A percentile compares a stretch with the other conserved stretches of the same genome.
These are phyloP conservation scores for Calonectria hawksworthii DNA, from an alignment of 2,329 filamentous ascomycete species.

Conservation along the genomic window DNA sequence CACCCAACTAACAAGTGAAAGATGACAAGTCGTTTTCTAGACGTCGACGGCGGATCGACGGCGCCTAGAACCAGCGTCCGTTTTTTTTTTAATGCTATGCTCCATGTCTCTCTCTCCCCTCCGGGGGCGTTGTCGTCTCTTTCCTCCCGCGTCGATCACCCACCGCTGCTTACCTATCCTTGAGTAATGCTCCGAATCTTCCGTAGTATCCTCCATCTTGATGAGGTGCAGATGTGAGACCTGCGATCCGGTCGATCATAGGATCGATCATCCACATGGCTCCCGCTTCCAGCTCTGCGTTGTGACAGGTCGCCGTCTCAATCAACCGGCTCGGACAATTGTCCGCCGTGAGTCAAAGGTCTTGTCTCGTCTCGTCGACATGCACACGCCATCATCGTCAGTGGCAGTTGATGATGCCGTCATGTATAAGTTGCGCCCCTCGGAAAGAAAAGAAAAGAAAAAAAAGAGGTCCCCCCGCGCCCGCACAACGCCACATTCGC, in stretches of 20 bases:
- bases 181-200: conserved; percentile 18
- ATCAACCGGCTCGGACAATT: background rate
- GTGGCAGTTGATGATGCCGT: background rate
- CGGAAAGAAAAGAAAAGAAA: background rate
- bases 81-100: conserved; percentile 17
- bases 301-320: conserved; percentile 2
- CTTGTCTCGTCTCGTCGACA: background rate
- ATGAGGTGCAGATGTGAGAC: conserved; percentile 17
- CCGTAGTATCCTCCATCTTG: conserved; percentile 15
- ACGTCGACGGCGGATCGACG: conserved; percentile 30
- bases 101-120: conserved; percentile 17
- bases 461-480: background rate
- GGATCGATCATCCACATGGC: background rate
- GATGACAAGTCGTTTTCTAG: conserved; percentile 34
- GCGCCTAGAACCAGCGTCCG: conserved; percentile 20
- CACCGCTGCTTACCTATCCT: conserved; percentile 5
- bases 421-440: conserved; percentile 5
- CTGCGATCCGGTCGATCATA: conserved; percentile 10
- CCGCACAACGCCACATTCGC: background rate
- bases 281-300: background rate
- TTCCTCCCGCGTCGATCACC: conserved; percentile 36
- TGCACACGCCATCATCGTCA: background rate
- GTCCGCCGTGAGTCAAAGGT: background rate
- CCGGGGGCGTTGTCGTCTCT: conserved; percentile 42
- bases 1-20: conserved; percentile 25